Conservation (phyloP, 345 rosid species). For the Alliaria petiolata region DNA sequence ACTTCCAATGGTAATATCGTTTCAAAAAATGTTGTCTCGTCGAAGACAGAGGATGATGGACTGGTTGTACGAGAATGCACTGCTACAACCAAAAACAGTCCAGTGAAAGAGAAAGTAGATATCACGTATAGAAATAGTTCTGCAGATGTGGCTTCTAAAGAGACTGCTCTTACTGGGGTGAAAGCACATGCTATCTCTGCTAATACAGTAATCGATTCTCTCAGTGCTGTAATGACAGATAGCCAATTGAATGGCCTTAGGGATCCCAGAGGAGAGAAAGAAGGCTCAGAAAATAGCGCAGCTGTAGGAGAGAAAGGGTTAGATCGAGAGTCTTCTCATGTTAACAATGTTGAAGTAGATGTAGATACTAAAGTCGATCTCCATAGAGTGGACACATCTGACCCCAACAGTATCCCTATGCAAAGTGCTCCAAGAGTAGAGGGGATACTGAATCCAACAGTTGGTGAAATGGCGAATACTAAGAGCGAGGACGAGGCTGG, state of each 20-base stretch:
- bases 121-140: slow-evolving; percentile 27
- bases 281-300: slow-evolving; percentile 29
- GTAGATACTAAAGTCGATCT: slow-evolving; percentile 49
- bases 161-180: slow-evolving; percentile 36
- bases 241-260: slow-evolving; percentile 38
- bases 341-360: slow-evolving; percentile 36
- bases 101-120: slow-evolving; percentile 37
- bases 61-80: slow-evolving; percentile 32
- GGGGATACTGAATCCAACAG: slow-evolving; percentile 32
- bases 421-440: slow-evolving; percentile 39
- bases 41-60: slow-evolving; percentile 38
- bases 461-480: slow-evolving; percentile 40
- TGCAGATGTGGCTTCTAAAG: slow-evolving; percentile 34
- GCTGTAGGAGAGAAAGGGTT: slow-evolving; percentile 41
- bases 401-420: slow-evolving; percentile 30
- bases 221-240: slow-evolving; percentile 26
- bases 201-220: slow-evolving; percentile 31
- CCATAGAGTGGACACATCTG: slow-evolving; percentile 37
- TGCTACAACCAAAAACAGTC: slow-evolving; percentile 33
- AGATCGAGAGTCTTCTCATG: slow-evolving; percentile 62
- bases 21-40: slow-evolving; percentile 36
- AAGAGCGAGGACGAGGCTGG: slow-evolving; percentile 36
- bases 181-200: slow-evolving; percentile 39
- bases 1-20: slow-evolving; percentile 53
- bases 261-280: slow-evolving; percentile 38